Evolutionary conservation across 495 filamentous ascomycete species (phyloP).

Genomic region (Pseudomonodictys pantanalensis): DNA sequence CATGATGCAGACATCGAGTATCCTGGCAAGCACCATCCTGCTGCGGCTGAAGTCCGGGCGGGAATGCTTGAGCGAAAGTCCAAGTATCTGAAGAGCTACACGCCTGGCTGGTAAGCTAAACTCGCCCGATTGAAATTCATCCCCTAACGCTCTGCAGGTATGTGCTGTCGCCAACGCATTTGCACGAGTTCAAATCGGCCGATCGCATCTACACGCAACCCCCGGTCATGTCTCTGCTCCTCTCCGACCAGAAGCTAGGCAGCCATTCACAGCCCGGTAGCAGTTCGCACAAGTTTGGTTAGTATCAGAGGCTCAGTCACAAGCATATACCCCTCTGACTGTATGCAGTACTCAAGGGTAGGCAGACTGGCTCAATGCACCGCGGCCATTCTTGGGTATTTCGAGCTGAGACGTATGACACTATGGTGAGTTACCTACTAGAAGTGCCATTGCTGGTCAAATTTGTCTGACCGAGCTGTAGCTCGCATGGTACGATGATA

Average conservation of each 20-base stretch:
- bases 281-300: slow-evolving; percentile 85
- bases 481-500: slow-evolving; percentile 94
- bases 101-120: slow-evolving; percentile 80
- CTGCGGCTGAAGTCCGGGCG: slow-evolving; percentile 79
- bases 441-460: too few species aligned
- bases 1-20: slow-evolving; percentile 67
- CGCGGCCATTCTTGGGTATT: slow-evolving; percentile 98
- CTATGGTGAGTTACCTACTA: too few species aligned
- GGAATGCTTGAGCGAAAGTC: slow-evolving; percentile 95
- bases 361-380: slow-evolving; percentile 89
- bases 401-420: slow-evolving; percentile 89
- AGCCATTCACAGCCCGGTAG: slow-evolving; percentile 82
- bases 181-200: slow-evolving; percentile 96
- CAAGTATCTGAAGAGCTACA: slow-evolving; percentile 98
- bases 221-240: slow-evolving; percentile 93
- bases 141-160: slow-evolving; percentile 60
- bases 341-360: slow-evolving; percentile 73
- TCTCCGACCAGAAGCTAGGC: slow-evolving; percentile 91
- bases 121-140: slow-evolving; percentile 39
- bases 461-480: too few species aligned
- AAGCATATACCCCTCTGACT: background rate
- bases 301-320: background rate
- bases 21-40: slow-evolving; percentile 85
- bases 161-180: slow-evolving; percentile 89
- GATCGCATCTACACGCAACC: slow-evolving; percentile 65